Evolutionary conservation across 306 rosid genomes (phyloP).

Genomic region (Sphenostylis stenocarpa): DNA sequence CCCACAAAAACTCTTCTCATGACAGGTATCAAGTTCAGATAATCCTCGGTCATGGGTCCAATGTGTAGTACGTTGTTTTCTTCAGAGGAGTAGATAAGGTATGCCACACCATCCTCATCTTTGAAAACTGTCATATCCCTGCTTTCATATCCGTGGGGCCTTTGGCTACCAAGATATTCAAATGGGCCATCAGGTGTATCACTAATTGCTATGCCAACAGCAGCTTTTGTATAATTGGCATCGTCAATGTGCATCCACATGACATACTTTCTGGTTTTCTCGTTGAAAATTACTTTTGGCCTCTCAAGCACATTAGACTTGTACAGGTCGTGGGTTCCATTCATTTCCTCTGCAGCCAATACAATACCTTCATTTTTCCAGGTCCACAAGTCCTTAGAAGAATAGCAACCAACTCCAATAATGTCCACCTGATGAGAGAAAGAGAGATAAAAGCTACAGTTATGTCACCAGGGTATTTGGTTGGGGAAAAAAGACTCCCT

Average conservation of each 20-base stretch:
- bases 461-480: neutral
- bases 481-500: neutral
- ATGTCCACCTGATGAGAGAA: constrained; percentile 71
- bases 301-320: constrained; percentile 92
- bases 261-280: constrained; percentile 75
- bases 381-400: constrained; percentile 89
- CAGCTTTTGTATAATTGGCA: constrained; percentile 85
- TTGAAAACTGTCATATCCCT: constrained; percentile 93
- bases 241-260: constrained; percentile 99
- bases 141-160: constrained; percentile 83
- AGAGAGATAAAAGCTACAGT: neutral
- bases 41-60: constrained; percentile 75
- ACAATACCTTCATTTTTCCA: constrained; percentile 95
- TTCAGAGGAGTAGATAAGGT: constrained; percentile 82
- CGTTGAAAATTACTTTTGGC: constrained; percentile 88
- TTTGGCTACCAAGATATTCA: constrained; percentile 72
- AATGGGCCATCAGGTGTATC: constrained; percentile 86
- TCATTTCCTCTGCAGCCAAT: constrained; percentile 63
- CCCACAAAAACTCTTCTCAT: constrained; percentile 74
- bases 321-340: constrained; percentile 81
- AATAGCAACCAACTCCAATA: constrained; percentile 93
- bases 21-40: constrained; percentile 57
- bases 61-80: constrained; percentile 83
- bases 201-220: constrained; percentile 73
- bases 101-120: constrained; percentile 81